A percentile compares a stretch with the other conserved stretches of the same genome.
phyloP scores from a whole-genome alignment of 2,329 filamentous ascomycete species.

The Diatrype stigma region DNA sequence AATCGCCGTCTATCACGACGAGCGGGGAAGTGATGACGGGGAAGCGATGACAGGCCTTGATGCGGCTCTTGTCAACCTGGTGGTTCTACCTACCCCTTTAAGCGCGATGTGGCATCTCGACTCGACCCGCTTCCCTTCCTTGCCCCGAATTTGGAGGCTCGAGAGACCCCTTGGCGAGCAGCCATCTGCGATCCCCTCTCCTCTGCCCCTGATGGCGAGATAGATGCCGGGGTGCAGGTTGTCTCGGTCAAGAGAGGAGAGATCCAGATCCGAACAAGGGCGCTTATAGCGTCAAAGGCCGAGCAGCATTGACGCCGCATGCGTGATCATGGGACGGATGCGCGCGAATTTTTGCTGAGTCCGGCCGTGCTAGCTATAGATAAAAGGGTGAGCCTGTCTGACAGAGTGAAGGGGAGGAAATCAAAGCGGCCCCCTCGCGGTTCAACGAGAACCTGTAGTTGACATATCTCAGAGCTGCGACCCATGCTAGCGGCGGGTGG shows the following conservation, averaged over 20 bases:
- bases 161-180: not conserved
- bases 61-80: not conserved
- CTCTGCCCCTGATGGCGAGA: not conserved
- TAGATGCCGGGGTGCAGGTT: not conserved
- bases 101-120: not conserved
- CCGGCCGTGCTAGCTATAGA: slow-evolving; percentile 7
- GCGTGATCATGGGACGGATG: slow-evolving; percentile 7
- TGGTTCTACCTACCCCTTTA: not conserved
- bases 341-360: slow-evolving; percentile 19
- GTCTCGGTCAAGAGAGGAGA: not conserved
- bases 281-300: not conserved
- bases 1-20: too few relatives aligned
- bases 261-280: not conserved
- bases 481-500: slow-evolving; percentile 20
- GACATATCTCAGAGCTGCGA: slow-evolving; percentile 11
- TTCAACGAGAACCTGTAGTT: slow-evolving; percentile 30
- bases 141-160: not conserved
- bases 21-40: not conserved
- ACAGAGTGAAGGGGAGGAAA: slow-evolving; percentile 6
- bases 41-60: not conserved
- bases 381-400: slow-evolving; percentile 7
- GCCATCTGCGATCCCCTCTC: not conserved
- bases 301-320: not conserved
- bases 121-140: not conserved
- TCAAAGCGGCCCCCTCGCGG: slow-evolving; percentile 11